Evolutionary conservation across 169 alveolate species (phyloP).

Genomic region (Perkinsus olseni): DNA sequence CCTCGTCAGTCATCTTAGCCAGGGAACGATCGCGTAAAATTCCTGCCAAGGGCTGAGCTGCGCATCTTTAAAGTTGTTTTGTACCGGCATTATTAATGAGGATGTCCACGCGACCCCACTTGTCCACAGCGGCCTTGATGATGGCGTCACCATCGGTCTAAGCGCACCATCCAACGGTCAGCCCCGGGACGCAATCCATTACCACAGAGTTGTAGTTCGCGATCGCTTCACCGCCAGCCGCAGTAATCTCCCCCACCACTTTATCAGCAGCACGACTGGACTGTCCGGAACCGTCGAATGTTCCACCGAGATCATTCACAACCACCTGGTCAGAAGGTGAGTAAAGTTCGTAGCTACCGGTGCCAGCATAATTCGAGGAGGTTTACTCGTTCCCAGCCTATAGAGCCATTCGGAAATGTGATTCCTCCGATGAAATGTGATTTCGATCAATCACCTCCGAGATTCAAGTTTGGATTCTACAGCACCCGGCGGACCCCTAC

Average conservation of each 20-base stretch:
- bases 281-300: slow-evolving; percentile 51
- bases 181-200: neutral
- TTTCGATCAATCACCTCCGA: no score
- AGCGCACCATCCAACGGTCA: no score
- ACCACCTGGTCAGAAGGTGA: slow-evolving; percentile 15
- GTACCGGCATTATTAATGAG: slow-evolving; percentile 69
- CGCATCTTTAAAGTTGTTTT: neutral
- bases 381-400: no score
- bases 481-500: no score
- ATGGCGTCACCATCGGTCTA: slow-evolving; percentile 59
- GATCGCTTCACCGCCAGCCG: slow-evolving; percentile 67
- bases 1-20: slow-evolving; percentile 67
- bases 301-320: slow-evolving; percentile 71
- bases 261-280: slow-evolving; percentile 48
- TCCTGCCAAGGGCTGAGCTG: slow-evolving; percentile 30
- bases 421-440: no score
- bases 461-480: no score
- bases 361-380: no score
- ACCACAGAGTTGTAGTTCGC: slow-evolving; percentile 80
- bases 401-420: no score
- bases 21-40: slow-evolving; percentile 74
- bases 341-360: neutral
- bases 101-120: slow-evolving; percentile 68
- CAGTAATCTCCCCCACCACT: slow-evolving; percentile 60
- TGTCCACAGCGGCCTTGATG: slow-evolving; percentile 67